phyloP scores from a whole-genome alignment of 2,329 filamentous ascomycete species.

The Colletotrichum salicis region DNA sequence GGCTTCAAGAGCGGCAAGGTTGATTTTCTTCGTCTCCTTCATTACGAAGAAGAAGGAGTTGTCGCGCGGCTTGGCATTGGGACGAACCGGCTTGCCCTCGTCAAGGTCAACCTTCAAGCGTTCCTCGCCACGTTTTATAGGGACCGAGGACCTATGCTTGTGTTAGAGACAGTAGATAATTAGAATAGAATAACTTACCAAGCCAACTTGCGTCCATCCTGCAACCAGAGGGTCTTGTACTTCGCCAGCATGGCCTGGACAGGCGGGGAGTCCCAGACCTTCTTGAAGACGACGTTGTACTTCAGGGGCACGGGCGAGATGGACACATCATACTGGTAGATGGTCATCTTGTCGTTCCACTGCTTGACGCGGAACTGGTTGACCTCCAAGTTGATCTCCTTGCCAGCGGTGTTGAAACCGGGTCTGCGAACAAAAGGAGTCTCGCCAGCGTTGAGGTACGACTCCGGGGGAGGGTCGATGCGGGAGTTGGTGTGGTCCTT shows the following conservation, averaged over 20 bases:
- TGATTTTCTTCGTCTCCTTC: conserved; percentile 72
- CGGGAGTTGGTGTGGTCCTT: conserved; percentile 55
- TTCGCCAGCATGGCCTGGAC: conserved; percentile 66
- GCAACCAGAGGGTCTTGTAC: conserved; percentile 70
- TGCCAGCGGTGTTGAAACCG: conserved; percentile 68
- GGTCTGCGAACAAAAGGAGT: conserved; percentile 59
- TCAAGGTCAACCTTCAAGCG: conserved; percentile 78
- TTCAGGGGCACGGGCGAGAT: conserved; percentile 73
- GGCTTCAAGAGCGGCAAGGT: conserved; percentile 71
- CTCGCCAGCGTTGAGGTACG: conserved; percentile 52
- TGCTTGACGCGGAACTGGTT: conserved; percentile 80
- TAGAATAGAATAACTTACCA: conserved; percentile 68
- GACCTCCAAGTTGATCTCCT: conserved; percentile 64
- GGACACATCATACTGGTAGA: conserved; percentile 86
- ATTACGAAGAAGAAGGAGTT: conserved; percentile 71
- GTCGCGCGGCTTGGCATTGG: conserved; percentile 44
- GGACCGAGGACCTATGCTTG: conserved; percentile 48
- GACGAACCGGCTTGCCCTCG: conserved; percentile 61
- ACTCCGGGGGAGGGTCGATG: conserved; percentile 68
- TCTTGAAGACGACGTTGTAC: conserved; percentile 72
- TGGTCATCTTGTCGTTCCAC: conserved; percentile 66
- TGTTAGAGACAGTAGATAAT: conserved; percentile 26
- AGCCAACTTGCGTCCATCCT: conserved; percentile 85
- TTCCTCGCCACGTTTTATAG: conserved; percentile 58
- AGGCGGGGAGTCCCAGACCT: conserved; percentile 76